These are phyloP conservation scores for Aurifilum marmelostoma DNA, from an alignment of 2,329 filamentous ascomycete genomes.

Conservation along the genomic window DNA sequence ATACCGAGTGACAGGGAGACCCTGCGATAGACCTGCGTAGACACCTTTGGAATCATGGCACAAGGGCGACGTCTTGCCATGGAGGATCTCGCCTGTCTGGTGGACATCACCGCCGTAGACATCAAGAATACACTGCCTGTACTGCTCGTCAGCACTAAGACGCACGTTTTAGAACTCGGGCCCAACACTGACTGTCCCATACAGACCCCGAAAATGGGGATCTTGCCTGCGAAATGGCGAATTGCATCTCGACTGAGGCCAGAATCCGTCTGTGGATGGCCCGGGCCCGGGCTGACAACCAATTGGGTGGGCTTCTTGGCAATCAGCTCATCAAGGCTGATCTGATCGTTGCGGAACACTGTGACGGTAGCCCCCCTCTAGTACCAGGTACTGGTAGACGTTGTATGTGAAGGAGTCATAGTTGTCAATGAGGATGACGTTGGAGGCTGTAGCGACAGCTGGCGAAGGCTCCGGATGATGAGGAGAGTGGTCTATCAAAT, in stretches of 20 bases:
- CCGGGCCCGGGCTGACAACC: constrained; percentile 92
- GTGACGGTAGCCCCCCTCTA: constrained; percentile 93
- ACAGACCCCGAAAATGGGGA: constrained; percentile 95
- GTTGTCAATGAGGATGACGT: constrained; percentile 95
- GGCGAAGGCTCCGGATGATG: constrained; percentile 76
- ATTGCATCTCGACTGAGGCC: constrained; percentile 94
- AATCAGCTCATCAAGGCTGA: constrained; percentile 82
- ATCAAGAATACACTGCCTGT: constrained; percentile 90
- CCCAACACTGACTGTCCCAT: constrained; percentile 82
- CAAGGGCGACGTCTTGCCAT: constrained; percentile 93
- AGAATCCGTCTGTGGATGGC: constrained; percentile 88
- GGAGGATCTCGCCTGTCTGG: constrained; percentile 93
- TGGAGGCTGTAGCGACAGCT: constrained; percentile 78
- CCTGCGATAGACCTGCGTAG: constrained; percentile 78
- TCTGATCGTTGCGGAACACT: constrained; percentile 90
- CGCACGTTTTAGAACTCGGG: constrained; percentile 28
- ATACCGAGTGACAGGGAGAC: constrained; percentile 88
- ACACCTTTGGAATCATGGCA: constrained; percentile 91
- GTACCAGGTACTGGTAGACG: constrained; percentile 94
- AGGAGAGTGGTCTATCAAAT: constrained; percentile 79
- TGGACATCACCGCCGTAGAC: constrained; percentile 89
- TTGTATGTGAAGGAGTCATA: constrained; percentile 99
- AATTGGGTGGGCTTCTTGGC: constrained; percentile 87
- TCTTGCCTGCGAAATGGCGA: constrained; percentile 87
- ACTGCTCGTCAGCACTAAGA: constrained; percentile 21